Evolutionary conservation across 805 yeast species (phyloP), one percentile per base, ranked within the genome.

Genomic region (Candida succiphila): DNA sequence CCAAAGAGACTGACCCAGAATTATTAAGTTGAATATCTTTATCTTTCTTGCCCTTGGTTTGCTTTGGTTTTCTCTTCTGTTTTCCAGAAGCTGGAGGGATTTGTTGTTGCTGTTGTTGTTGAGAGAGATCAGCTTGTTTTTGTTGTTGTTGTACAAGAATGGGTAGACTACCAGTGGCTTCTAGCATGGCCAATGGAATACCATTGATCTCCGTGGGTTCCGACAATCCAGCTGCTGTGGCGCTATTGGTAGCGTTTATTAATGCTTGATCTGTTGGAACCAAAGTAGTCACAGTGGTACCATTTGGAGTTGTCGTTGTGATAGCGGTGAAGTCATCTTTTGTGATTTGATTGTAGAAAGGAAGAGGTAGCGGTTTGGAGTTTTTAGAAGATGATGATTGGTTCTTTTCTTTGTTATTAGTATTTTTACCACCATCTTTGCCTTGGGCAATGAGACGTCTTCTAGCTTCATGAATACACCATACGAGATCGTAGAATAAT

Each of bases 401-500:
- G 30, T 21, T 1, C n/a, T 30, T 7, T 22, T 18, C 15, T 18
- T 37, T 25, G 14, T 36, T 35, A 7, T 57, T 53, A 25, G 56
- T 51, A 21, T 13, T 32, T 42, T 31, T 37, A 52, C 17, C n/a
- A 28, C 32, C 14, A 25, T 20, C 9, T 21, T 20, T 14, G 5
- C 40, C 31, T 29, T 54, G 56, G 37, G 66, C 71, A 31, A 67
- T 46, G 25, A 71, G 67, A 34, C 94, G 63, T 51, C 96, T 66
- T 52, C 94, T 67, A 1, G 95, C 96, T 50, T 88, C 96, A 56
- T 88, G 96, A 31, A 88, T 80, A 53, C 94, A 82, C 87, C 95
- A 87, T 10, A 88, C 89, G 33, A 88, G 65, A 55, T 88, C 96
- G 51, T 88, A 88, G 47, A 88, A 88, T 33, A 88, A 57, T 0